Evolutionary conservation across 176 grass and related monocot species (phyloP).

Genomic region (Luzula sylvatica): DNA sequence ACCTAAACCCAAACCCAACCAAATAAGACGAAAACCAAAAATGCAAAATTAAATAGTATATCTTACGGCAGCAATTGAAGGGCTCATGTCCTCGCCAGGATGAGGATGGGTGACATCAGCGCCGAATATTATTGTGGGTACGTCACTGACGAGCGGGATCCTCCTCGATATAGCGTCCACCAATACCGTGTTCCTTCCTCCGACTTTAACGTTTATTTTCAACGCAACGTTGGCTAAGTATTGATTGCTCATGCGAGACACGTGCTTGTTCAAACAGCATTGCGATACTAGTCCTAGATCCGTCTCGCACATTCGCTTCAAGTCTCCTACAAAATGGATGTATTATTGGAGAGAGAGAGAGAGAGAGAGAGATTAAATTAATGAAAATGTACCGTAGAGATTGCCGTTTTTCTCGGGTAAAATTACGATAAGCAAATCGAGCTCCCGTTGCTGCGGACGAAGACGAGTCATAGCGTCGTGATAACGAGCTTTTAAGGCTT

Average conservation of each 20-base stretch:
- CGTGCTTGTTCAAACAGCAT: slow-evolving; percentile 92
- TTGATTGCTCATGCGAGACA: slow-evolving; percentile 92
- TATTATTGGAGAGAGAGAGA: not conserved
- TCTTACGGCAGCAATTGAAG: slow-evolving; percentile 95
- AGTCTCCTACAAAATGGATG: slow-evolving; percentile 48
- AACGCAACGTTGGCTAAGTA: slow-evolving; percentile 93
- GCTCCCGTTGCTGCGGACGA: slow-evolving; percentile 49
- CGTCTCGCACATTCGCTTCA: slow-evolving; percentile 93
- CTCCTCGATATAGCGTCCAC: slow-evolving; percentile 67
- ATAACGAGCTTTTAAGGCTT: slow-evolving; percentile 60
- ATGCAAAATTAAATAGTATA: not conserved
- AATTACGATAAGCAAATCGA: slow-evolving; percentile 84
- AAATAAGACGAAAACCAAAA: no score
- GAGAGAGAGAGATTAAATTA: slow-evolving; percentile 1
- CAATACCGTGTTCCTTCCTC: slow-evolving; percentile 85
- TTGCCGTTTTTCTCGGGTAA: slow-evolving; percentile 78
- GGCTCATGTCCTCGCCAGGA: slow-evolving; percentile 90
- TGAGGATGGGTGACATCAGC: slow-evolving; percentile 94
- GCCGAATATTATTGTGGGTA: slow-evolving; percentile 91
- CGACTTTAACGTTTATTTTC: slow-evolving; percentile 97
- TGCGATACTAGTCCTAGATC: slow-evolving; percentile 96
- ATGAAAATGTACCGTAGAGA: slow-evolving; percentile 87
- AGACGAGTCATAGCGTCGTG: slow-evolving; percentile 65
- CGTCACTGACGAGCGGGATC: slow-evolving; percentile 73
- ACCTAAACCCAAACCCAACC: slow-evolving; percentile 26